Conservation (phyloP, 306 rosid species). For the Geum urbanum region DNA sequence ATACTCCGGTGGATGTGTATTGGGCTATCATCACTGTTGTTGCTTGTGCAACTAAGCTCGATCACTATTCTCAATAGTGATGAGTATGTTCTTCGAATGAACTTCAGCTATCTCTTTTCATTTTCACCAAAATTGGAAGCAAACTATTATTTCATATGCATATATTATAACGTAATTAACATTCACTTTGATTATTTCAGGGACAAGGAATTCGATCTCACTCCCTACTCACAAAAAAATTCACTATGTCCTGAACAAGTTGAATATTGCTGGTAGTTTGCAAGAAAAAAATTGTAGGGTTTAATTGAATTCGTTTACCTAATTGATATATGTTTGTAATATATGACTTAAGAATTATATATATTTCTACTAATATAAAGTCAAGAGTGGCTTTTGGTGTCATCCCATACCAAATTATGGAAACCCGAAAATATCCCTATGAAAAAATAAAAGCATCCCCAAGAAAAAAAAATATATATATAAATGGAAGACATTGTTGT, state of each 20-base stretch:
- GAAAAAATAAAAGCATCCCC: too few species aligned
- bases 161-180: too few species aligned
- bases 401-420: too few species aligned
- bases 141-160: neutral
- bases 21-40: constrained; percentile 52
- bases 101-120: neutral
- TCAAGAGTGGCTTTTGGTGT: too few species aligned
- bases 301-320: neutral
- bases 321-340: neutral
- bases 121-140: too few species aligned
- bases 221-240: constrained; percentile 48
- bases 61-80: constrained; percentile 39
- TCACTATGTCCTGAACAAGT: constrained; percentile 34
- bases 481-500: too few species aligned
- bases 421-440: too few species aligned
- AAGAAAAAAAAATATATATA: too few species aligned
- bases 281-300: constrained; percentile 36
- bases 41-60: constrained; percentile 37
- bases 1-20: constrained; percentile 49
- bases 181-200: constrained; percentile 11
- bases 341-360: too few species aligned
- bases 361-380: too few species aligned
- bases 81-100: constrained; percentile 32
- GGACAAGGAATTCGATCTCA: constrained; percentile 35
- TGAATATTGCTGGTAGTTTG: constrained; percentile 28